Evolutionary conservation across 164 flowering plant species (phyloP).

Genomic region (Piper betle): DNA sequence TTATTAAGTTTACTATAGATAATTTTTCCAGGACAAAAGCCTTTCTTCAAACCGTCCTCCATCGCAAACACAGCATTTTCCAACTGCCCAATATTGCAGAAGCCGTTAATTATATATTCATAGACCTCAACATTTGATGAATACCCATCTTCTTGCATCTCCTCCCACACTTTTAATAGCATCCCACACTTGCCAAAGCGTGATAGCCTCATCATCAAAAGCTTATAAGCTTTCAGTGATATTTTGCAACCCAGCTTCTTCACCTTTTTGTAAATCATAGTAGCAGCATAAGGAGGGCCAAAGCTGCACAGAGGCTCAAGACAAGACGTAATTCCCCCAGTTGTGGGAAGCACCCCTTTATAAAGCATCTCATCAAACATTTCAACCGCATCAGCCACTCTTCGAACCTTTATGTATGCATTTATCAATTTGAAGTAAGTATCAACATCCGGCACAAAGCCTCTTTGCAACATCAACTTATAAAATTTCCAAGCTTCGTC

Average conservation of each 20-base stretch:
- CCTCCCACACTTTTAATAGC: constrained; percentile 60
- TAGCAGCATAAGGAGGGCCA: constrained; percentile 94
- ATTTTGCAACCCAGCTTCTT: constrained; percentile 52
- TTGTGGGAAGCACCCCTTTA: constrained; percentile 45
- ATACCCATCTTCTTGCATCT: constrained; percentile 71
- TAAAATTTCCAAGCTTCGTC: constrained; percentile 48
- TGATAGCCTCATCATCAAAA: constrained; percentile 64
- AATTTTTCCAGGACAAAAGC: constrained; percentile 71
- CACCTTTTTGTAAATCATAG: constrained; percentile 63
- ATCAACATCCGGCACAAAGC: constrained; percentile 42
- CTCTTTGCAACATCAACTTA: constrained; percentile 29
- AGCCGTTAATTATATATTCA: constrained; percentile 59
- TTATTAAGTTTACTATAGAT: constrained; percentile 59
- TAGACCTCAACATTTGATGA: constrained; percentile 62
- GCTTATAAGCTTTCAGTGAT: constrained; percentile 63
- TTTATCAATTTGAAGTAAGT: constrained; percentile 46
- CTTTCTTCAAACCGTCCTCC: constrained; percentile 65
- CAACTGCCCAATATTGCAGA: constrained; percentile 81
- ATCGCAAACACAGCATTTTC: constrained; percentile 70
- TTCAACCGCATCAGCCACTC: constrained; percentile 87
- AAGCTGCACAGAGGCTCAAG: constrained; percentile 62
- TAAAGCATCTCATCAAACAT: constrained; percentile 70
- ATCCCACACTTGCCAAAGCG: constrained; percentile 90
- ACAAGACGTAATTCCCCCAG: constrained; percentile 55
- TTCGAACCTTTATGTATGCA: constrained; percentile 42